Percentiles rank a stretch among this genome's conserved stretches.
phyloP scores from a whole-genome alignment of 1,139 yeast species.

The Debaryomyces singareniensis region DNA sequence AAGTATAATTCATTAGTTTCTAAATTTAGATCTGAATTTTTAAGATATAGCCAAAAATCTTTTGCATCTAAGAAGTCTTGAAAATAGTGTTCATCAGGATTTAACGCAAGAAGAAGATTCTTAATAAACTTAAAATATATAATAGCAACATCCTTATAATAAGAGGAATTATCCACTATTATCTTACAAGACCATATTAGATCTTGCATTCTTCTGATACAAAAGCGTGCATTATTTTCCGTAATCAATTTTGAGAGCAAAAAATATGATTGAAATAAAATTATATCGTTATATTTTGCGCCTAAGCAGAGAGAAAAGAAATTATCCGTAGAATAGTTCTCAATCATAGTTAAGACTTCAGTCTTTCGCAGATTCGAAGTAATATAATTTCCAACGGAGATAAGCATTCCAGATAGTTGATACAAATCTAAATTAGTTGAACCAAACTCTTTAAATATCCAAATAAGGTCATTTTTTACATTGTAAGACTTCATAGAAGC shows the following conservation, averaged over 20 bases:
- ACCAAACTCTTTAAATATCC: constrained; percentile 5
- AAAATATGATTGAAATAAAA: constrained; percentile 36
- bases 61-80: constrained; percentile 9
- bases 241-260: constrained; percentile 26
- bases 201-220: constrained; percentile 2
- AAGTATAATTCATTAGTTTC: constrained; percentile 10
- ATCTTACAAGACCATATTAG: constrained; percentile 21
- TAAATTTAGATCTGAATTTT: constrained; percentile 4
- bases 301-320: constrained; percentile 18
- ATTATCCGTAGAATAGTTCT: constrained; percentile 6
- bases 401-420: constrained; percentile 21
- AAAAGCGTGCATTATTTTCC: constrained; percentile 8
- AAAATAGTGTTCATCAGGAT: constrained; percentile 2
- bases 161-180: constrained; percentile 28
- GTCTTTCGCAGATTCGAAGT: constrained; percentile 12
- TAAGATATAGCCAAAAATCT: constrained; percentile 15
- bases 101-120: constrained; percentile 18
- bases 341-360: constrained; percentile 10
- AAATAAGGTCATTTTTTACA: constrained; percentile 10
- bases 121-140: constrained; percentile 24
- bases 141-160: constrained; percentile 28
- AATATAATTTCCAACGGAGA: constrained; percentile 33
- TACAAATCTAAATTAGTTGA: constrained; percentile 16
- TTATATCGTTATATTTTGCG: constrained; percentile 24
- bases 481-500: constrained; percentile 22